Base-by-base conservation (phyloP, 805 yeast species). In the Alloascoidea africana region DNA sequence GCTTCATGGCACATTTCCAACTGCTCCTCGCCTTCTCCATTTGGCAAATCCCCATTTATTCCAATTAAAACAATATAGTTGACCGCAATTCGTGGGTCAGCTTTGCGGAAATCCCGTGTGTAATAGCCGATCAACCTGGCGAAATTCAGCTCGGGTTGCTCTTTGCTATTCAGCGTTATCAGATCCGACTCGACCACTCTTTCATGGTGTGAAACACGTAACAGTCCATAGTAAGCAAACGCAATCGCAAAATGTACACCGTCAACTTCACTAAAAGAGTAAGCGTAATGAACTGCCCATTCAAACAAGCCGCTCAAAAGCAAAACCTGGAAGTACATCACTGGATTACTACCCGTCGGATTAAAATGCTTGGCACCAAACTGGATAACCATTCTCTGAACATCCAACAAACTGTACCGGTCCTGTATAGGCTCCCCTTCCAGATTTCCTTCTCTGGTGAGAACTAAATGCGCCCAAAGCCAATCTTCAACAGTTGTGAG, bases 51-150 rank as follows among this genome's bases (percentile, higher is more conserved):
- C n/a, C 63, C 60, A 44, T 64, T 59, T 46, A 85, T 48, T 36
- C 83, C 76, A 17, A 86, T 75, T 46, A 82, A 61, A 17, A 81
- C 66, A 38, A 89, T 58, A 51, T 91, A 91, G 53, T 89, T 95
- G n/a, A 83, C 81, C 0, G 96, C 96, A 40, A 80, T 83, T 48
- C 77, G 72, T 16, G 97, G 94, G 58, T 86, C 94, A 32, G 89
- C 72, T 41, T 73, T 71, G 48, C 86, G 77, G 64, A 91, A 89
- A 14, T 77, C 72, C 43, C 86, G 69, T 6, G 91, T 81, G 56
- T 84, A 89, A 15, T 76, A 72, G 1, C 93, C 94, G 36, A 91
- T 48, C 38, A 85, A 54, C 40, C 82, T 65, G 14, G 81, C 75
- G 53, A 76, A 56, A 45, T 66, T 53, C 38, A 65, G 53, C 41